Evolutionary conservation across 2,329 filamentous ascomycete species (phyloP).

Genomic region (Trichoderma koningiopsis): DNA sequence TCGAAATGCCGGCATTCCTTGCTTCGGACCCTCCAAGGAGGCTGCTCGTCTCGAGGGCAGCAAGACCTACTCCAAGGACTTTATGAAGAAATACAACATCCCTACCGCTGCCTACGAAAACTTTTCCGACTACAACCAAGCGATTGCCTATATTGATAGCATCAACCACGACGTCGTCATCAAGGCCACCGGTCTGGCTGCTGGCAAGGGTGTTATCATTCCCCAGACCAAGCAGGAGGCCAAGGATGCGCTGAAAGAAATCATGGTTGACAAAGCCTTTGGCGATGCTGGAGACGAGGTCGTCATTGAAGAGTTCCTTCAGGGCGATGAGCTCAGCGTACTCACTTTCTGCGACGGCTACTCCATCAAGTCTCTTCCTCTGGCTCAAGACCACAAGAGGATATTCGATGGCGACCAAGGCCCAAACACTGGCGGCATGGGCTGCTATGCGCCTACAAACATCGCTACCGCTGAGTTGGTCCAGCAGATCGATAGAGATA

Average conservation of each 20-base stretch:
- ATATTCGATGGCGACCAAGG: constrained; percentile 88
- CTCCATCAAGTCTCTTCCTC: constrained; percentile 78
- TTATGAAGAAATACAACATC: constrained; percentile 89
- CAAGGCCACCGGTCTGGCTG: constrained; percentile 90
- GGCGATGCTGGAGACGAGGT: constrained; percentile 85
- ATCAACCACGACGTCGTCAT: constrained; percentile 79
- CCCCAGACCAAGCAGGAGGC: constrained; percentile 82
- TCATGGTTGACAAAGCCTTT: constrained; percentile 89
- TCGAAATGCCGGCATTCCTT: constrained; percentile 69
- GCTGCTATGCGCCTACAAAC: constrained; percentile 90
- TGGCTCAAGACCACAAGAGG: constrained; percentile 95
- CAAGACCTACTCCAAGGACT: constrained; percentile 97
- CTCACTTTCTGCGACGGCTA: constrained; percentile 90
- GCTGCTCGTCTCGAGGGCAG: constrained; percentile 92
- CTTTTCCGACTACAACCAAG: constrained; percentile 76
- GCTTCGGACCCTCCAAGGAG: constrained; percentile 82
- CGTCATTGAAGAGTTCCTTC: constrained; percentile 91
- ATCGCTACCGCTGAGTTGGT: constrained; percentile 76
- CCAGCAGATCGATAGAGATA: constrained; percentile 73
- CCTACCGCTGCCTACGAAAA: constrained; percentile 91
- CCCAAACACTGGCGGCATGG: constrained; percentile 97
- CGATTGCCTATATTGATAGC: constrained; percentile 71
- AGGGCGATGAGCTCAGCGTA: constrained; percentile 90
- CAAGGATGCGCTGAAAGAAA: constrained; percentile 76
- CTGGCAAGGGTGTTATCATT: constrained; percentile 93